These are phyloP conservation scores for Elaeis guineensis DNA, from an alignment of 176 grass and related monocot species.

Conservation along the genomic window DNA sequence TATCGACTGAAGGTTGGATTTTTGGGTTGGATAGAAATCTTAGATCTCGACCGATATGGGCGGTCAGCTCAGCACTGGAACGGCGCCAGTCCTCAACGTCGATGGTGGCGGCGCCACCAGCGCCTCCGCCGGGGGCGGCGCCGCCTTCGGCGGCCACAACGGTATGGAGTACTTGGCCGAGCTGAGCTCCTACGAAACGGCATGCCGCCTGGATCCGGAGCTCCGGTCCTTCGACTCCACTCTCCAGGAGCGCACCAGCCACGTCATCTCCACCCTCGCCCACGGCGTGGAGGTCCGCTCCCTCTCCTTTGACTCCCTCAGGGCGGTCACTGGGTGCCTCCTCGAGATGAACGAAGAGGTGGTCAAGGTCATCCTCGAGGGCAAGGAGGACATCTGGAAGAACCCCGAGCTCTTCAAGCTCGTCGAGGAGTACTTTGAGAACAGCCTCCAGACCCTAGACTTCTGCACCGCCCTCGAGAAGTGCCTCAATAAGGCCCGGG, in stretches of 20 bases:
- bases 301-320: slow-evolving; percentile 69
- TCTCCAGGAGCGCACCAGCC: slow-evolving; percentile 83
- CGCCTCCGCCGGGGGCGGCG: no score
- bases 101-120: slow-evolving; percentile 39
- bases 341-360: slow-evolving; percentile 99
- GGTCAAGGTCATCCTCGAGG: slow-evolving; percentile 76
- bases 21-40: no score
- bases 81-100: slow-evolving; percentile 52
- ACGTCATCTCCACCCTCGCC: slow-evolving; percentile 72
- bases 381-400: slow-evolving; percentile 96
- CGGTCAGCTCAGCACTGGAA: slow-evolving; percentile 17
- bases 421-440: slow-evolving; percentile 94
- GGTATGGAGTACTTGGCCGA: slow-evolving; percentile 19
- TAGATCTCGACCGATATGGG: slow-evolving; percentile 21
- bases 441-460: slow-evolving; percentile 88
- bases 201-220: slow-evolving; percentile 76
- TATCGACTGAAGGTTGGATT: slow-evolving; percentile 5
- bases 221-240: slow-evolving; percentile 71
- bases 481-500: slow-evolving; percentile 86
- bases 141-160: no score
- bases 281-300: slow-evolving; percentile 74
- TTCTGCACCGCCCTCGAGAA: slow-evolving; percentile 95
- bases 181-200: slow-evolving; percentile 89
- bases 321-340: slow-evolving; percentile 82
- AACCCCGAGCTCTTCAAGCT: slow-evolving; percentile 73